Conservation (phyloP, 2,329 filamentous ascomycete genomes). For the Fonsecaea multimorphosa region DNA sequence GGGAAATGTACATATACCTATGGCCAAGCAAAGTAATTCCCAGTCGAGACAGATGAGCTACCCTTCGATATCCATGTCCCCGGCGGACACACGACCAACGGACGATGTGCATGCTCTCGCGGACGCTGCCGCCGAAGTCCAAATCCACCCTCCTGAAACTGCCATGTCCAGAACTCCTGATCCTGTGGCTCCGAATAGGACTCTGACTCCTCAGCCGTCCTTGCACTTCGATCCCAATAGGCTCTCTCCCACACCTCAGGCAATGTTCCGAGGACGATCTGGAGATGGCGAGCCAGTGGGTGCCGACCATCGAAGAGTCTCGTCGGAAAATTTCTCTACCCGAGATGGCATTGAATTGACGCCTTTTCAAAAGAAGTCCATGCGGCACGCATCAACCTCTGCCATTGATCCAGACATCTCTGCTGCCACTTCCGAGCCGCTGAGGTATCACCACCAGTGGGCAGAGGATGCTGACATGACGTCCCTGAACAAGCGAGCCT, state of each 20-base stretch:
- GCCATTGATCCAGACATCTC: conserved; percentile 36
- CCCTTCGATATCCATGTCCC: conserved; percentile 30
- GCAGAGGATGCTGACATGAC: conserved; percentile 46
- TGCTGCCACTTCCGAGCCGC: conserved; percentile 51
- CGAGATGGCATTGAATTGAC: conserved; percentile 26
- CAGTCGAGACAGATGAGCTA: conserved; percentile 15
- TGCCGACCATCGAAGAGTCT: conserved; percentile 30
- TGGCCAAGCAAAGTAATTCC: conserved; percentile 1
- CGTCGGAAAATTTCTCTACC: conserved; percentile 28
- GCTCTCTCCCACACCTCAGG: conserved; percentile 32
- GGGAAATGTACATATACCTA: conserved; percentile 15
- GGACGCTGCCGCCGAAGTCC: conserved; percentile 24
- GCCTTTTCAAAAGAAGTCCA: conserved; percentile 36
- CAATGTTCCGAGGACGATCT: conserved; percentile 25
- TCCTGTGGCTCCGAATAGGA: conserved; percentile 26
- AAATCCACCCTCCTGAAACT: conserved; percentile 33
- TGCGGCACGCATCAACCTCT: conserved; percentile 38
- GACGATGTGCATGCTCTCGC: conserved; percentile 16
- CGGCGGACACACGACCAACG: conserved; percentile 13
- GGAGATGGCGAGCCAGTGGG: conserved; percentile 18
- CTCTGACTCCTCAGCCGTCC: conserved; percentile 31
- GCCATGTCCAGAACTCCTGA: conserved; percentile 29
- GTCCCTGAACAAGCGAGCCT: conserved; percentile 39
- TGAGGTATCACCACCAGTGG: conserved; percentile 60
- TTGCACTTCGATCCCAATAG: conserved; percentile 31